These are phyloP conservation scores for Glebionis coronaria DNA, from an alignment of 129 eudicot genomes.

Conservation along the genomic window DNA sequence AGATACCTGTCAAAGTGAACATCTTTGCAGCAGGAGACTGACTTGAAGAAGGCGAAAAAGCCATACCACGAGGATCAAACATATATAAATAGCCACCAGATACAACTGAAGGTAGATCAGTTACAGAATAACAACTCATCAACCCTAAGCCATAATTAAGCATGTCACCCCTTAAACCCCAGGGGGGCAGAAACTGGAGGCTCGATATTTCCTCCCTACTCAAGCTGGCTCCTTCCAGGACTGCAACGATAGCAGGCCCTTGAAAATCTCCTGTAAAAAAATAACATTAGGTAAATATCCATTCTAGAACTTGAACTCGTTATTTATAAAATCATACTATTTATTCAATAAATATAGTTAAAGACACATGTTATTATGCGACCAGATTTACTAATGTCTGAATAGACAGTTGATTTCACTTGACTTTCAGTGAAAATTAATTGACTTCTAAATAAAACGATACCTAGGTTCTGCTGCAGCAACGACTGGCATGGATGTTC, in stretches of 20 bases:
- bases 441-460: background rate
- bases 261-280: conserved; percentile 82
- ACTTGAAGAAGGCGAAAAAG: conserved; percentile 59
- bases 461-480: conserved; percentile 97
- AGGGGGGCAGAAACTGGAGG: conserved; percentile 95
- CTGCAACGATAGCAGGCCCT: conserved; percentile 87
- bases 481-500: conserved; percentile 85
- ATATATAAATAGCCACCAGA: conserved; percentile 86
- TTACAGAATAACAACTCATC: conserved; percentile 79
- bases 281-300: background rate
- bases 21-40: conserved; percentile 84
- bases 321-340: no score
- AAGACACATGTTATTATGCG: background rate
- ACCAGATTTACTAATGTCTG: background rate
- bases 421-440: conserved; percentile 6
- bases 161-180: conserved; percentile 91
- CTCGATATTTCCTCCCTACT: conserved; percentile 86
- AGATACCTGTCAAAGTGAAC: conserved; percentile 77
- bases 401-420: conserved; percentile 13
- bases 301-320: conserved; percentile 8
- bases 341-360: background rate
- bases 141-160: conserved; percentile 87
- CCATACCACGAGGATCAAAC: conserved; percentile 92
- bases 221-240: conserved; percentile 87
- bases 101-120: conserved; percentile 76